Conservation (phyloP, 2,329 filamentous ascomycete genomes). For the Verticillium albo-atrum region DNA sequence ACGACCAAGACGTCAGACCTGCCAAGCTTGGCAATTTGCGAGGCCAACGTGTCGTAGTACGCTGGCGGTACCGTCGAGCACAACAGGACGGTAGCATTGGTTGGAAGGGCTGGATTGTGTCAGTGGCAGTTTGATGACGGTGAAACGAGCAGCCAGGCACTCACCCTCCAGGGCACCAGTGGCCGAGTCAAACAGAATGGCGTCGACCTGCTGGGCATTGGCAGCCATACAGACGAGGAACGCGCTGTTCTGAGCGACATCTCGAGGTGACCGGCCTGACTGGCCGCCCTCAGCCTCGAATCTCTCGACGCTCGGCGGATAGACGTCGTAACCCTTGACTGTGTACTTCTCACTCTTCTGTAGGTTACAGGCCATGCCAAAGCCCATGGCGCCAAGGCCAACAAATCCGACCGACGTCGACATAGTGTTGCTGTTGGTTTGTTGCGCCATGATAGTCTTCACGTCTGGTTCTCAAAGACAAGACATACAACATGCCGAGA, state of each 20-base stretch:
- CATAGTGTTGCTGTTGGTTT: slow-evolving; percentile 7
- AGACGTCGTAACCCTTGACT: slow-evolving; percentile 29
- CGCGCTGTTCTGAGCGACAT: slow-evolving; percentile 34
- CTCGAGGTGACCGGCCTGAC: slow-evolving; percentile 18
- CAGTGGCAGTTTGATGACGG: slow-evolving; percentile 52
- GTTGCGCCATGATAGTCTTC: background rate
- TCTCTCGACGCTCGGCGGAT: slow-evolving; percentile 21
- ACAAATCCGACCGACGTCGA: slow-evolving; percentile 17
- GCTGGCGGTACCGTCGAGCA: slow-evolving; percentile 31
- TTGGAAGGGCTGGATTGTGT: slow-evolving; percentile 5
- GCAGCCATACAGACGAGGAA: slow-evolving; percentile 74
- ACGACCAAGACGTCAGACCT: slow-evolving; percentile 44
- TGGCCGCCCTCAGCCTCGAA: slow-evolving; percentile 20
- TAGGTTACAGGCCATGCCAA: slow-evolving; percentile 75
- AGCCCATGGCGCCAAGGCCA: slow-evolving; percentile 77
- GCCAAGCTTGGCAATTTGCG: slow-evolving; percentile 7
- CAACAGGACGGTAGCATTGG: slow-evolving; percentile 14
- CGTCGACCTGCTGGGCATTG: slow-evolving; percentile 63
- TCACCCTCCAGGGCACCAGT: slow-evolving; percentile 36
- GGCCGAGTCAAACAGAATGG: slow-evolving; percentile 57
- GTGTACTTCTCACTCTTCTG: slow-evolving; percentile 57
- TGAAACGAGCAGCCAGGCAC: slow-evolving; percentile 43
- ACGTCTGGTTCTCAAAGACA: background rate
- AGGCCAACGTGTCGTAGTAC: slow-evolving; percentile 9
- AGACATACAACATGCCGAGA: background rate